Conservation (phyloP, 2,329 filamentous ascomycete species). For the Scedosporium apiospermum region DNA sequence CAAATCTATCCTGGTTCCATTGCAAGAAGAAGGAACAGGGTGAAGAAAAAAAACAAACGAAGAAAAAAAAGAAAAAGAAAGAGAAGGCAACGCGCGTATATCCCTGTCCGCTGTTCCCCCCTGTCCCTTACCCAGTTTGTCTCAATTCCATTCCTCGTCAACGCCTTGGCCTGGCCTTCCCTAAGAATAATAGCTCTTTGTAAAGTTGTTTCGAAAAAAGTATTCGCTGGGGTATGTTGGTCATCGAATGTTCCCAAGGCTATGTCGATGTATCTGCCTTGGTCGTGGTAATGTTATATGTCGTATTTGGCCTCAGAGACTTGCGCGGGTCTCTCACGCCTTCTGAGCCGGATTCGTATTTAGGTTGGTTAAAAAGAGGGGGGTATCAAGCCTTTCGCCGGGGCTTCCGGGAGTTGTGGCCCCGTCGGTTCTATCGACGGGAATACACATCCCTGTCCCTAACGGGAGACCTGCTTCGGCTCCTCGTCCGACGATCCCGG, state of each 20-base stretch:
- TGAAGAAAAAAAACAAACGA: neutral
- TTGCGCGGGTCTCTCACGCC: too few species aligned
- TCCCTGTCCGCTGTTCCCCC: neutral
- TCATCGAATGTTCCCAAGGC: neutral
- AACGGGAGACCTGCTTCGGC: slow-evolving; percentile 29
- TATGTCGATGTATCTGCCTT: neutral
- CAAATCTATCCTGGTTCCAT: neutral
- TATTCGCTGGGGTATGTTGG: neutral
- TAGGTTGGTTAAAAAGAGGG: too few species aligned
- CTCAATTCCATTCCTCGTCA: neutral
- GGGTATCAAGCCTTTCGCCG: too few species aligned
- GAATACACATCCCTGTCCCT: slow-evolving; percentile 32
- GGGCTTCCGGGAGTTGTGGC: too few species aligned
- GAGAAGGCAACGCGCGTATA: neutral
- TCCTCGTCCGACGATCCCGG: slow-evolving; percentile 20
- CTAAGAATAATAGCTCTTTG: neutral
- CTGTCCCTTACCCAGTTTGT: neutral
- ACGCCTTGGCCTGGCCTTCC: neutral
- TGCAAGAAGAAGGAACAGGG: neutral
- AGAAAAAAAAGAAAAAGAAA: neutral
- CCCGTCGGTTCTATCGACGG: slow-evolving; percentile 30
- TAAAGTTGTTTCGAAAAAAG: neutral
- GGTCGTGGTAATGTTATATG: neutral
- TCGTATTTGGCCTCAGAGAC: neutral
- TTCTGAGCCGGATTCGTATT: too few species aligned